These are phyloP conservation scores for Aspergillus niger DNA, from an alignment of 2,329 filamentous ascomycete species.

Conservation along the genomic window DNA sequence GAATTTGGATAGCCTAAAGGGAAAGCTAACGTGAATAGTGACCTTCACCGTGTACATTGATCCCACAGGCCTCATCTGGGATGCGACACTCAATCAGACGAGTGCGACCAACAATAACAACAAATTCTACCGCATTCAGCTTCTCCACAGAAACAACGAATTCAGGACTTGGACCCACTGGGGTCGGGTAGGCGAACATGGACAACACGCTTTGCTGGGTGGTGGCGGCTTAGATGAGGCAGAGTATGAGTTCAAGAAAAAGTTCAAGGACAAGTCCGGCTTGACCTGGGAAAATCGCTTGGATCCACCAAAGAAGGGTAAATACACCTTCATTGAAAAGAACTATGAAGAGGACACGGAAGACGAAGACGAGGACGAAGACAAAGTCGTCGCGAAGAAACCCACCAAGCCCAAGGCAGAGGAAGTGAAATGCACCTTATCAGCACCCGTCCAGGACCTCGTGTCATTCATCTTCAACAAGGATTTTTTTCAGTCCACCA, in stretches of 20 bases:
- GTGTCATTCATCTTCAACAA: slow-evolving; percentile 84
- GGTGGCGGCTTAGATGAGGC: slow-evolving; percentile 43
- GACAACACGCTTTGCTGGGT: slow-evolving; percentile 48
- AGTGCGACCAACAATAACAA: slow-evolving; percentile 73
- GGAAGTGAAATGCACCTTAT: slow-evolving; percentile 59
- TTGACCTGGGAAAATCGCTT: slow-evolving; percentile 53
- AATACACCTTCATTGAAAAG: slow-evolving; percentile 78
- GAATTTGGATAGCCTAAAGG: background rate
- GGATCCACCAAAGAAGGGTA: slow-evolving; percentile 54
- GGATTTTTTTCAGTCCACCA: slow-evolving; percentile 64
- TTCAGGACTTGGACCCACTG: slow-evolving; percentile 74
- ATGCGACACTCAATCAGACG: slow-evolving; percentile 78
- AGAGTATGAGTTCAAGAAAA: slow-evolving; percentile 52
- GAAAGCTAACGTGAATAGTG: slow-evolving; percentile 5
- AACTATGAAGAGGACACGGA: slow-evolving; percentile 71
- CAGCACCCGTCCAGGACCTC: slow-evolving; percentile 63
- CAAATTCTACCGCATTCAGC: slow-evolving; percentile 78
- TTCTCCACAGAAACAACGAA: slow-evolving; percentile 43
- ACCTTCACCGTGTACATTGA: slow-evolving; percentile 64
- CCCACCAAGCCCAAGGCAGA: slow-evolving; percentile 39
- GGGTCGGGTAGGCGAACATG: slow-evolving; percentile 69
- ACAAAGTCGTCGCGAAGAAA: slow-evolving; percentile 29
- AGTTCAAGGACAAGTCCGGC: slow-evolving; percentile 61
- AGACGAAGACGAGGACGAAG: slow-evolving; percentile 45
- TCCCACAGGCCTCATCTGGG: slow-evolving; percentile 67